Evolutionary conservation across 495 filamentous ascomycete species (phyloP).

Genomic region (Neurospora intermedia): DNA sequence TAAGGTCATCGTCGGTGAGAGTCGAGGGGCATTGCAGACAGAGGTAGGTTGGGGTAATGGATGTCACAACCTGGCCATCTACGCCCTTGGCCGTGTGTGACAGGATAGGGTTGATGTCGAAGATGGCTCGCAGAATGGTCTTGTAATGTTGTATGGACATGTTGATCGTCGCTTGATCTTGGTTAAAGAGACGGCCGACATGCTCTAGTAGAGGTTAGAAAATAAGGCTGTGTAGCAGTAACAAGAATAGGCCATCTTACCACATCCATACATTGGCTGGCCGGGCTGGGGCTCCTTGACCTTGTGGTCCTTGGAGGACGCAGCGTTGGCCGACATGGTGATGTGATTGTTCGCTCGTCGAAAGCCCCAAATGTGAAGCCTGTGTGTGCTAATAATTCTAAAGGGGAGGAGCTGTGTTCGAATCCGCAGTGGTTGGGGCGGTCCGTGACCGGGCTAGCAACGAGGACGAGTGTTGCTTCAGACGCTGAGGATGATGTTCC

Average conservation of each 20-base stretch:
- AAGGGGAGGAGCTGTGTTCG: background rate
- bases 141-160: constrained; percentile 45
- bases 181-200: constrained; percentile 39
- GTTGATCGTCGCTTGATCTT: constrained; percentile 37
- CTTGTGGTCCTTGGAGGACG: constrained; percentile 43
- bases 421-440: background rate
- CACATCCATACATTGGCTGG: constrained; percentile 43
- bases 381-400: background rate
- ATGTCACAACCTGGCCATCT: constrained; percentile 33
- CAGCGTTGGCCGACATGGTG: constrained; percentile 13
- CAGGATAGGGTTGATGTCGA: constrained; percentile 36
- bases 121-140: constrained; percentile 38
- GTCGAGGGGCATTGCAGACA: constrained; percentile 60
- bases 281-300: constrained; percentile 41
- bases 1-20: constrained; percentile 43
- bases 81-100: constrained; percentile 38
- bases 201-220: constrained; percentile 35
- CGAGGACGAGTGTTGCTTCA: background rate
- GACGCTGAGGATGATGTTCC: background rate
- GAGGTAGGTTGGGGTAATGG: constrained; percentile 51
- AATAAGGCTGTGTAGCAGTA: background rate
- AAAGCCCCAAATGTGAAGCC: constrained; percentile 12
- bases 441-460: background rate
- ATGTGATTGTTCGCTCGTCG: constrained; percentile 36
- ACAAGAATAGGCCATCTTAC: constrained; percentile 21